Base-by-base conservation (phyloP, 805 yeast species). In the Maudiozyma saulgeensis region DNA sequence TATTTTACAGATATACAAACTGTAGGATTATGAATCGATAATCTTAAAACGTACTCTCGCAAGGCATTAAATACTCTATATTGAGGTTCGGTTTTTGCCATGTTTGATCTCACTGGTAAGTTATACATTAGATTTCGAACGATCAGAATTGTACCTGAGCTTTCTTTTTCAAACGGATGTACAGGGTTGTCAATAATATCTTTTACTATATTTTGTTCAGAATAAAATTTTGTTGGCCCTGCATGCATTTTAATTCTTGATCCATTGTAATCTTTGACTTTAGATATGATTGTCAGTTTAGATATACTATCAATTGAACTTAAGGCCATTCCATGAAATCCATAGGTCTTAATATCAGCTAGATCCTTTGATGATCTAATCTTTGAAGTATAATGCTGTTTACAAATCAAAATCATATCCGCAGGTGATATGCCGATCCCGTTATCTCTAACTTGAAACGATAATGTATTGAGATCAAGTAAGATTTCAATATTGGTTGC, bases 301-400 rank as follows among this genome's bases (percentile, higher is more conserved):
- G 82, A 68, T 6, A 78, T 57, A 0, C 73, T 69, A n/a, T 77
- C 63, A 3, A 87, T 66, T 0, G 82, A 73, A 47, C 72, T 68
- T 16, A 87, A 55, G 0, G 93, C 84, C 55, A 82, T 85, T 0
- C 96, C 96, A 45, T 86, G 72, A 59, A 81, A 85, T 0, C 95
- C 95, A 54, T 73, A 77, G 0, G 83, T 77, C 1, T 47, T 46
- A 3, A 75, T 61, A 0, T 45, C 16, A 13, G 56, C 59, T 34
- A 83, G 56, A 19, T 74, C 78, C 0, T 64, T 64, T 31, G 73
- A 56, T 0, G 51, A 45, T 1, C 45, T 32, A 2, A 78, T 42
- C 56, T 83, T 86, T 0, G 90, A 81, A 0, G 91, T 83, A 49
- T 66, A 67, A 57, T 77, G 69, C 18, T 73, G 64, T 13, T 53